phyloP scores from a whole-genome alignment of 441 rosid genomes.

The Brassica hybrid region DNA sequence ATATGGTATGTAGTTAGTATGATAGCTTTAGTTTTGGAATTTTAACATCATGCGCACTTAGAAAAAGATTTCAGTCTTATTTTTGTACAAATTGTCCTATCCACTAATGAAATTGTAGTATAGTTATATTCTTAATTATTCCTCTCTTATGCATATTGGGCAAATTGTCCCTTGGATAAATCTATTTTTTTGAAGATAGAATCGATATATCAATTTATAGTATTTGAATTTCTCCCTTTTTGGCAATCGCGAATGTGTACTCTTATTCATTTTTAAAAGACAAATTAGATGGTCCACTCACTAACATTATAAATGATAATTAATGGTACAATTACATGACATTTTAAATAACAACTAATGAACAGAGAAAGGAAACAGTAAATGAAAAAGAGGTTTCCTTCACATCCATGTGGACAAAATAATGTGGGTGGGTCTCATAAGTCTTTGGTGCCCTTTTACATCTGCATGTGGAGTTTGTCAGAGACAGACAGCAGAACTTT shows the following conservation, averaged over 20 bases:
- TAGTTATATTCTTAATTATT: no score
- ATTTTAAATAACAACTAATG: slow-evolving; percentile 9
- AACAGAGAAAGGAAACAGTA: slow-evolving; percentile 26
- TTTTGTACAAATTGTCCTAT: no score
- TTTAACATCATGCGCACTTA: no score
- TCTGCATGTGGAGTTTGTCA: slow-evolving; percentile 81
- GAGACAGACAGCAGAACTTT: slow-evolving; percentile 41
- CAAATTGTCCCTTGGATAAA: no score
- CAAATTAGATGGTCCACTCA: slow-evolving; percentile 24
- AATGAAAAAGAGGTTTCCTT: slow-evolving; percentile 36
- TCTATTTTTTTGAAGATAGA: no score
- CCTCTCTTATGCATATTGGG: no score
- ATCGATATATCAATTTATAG: no score
- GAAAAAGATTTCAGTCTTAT: no score
- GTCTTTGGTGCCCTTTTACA: slow-evolving; percentile 51
- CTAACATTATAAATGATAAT: slow-evolving; percentile 16
- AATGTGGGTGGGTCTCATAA: slow-evolving; percentile 61
- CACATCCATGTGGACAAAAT: slow-evolving; percentile 67
- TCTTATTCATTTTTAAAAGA: slow-evolving; percentile 19
- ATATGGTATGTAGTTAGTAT: no score
- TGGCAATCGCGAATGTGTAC: slow-evolving; percentile 16
- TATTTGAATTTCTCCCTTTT: neutral
- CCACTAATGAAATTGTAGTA: no score
- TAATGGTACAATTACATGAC: slow-evolving; percentile 25
- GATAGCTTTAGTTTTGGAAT: no score